Conservation (phyloP, 192 early-diverging fungal species). For the Dissophora globulifera region DNA sequence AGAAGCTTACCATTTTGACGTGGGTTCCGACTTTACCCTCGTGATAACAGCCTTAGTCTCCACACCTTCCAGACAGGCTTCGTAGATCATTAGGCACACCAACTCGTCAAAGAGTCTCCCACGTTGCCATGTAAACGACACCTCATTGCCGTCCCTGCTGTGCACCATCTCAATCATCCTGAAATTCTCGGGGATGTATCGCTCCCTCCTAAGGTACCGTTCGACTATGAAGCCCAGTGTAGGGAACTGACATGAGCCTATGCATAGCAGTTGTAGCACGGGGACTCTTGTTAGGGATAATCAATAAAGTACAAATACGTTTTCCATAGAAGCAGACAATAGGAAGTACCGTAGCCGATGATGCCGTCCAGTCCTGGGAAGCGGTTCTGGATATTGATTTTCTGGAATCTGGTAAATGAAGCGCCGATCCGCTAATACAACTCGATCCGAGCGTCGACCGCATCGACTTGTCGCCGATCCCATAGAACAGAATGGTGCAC, state of each 20-base stretch:
- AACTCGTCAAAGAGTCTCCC: conserved; percentile 81
- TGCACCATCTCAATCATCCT: conserved; percentile 85
- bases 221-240: conserved; percentile 97
- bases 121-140: conserved; percentile 81
- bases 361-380: conserved; percentile 66
- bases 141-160: conserved; percentile 57
- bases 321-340: no score
- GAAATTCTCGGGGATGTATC: conserved; percentile 87
- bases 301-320: no score
- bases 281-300: no score
- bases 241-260: conserved; percentile 95
- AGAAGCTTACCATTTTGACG: conserved; percentile 82
- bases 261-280: background rate
- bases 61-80: conserved; percentile 67
- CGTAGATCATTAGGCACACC: conserved; percentile 76
- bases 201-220: conserved; percentile 74
- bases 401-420: conserved; percentile 92
- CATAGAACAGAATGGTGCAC: conserved; percentile 75
- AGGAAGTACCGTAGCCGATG: conserved; percentile 81
- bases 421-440: conserved; percentile 93
- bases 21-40: conserved; percentile 69
- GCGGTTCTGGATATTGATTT: conserved; percentile 67
- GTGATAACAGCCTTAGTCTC: conserved; percentile 67
- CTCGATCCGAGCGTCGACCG: conserved; percentile 87
- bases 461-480: conserved; percentile 77